Conservation (phyloP, 2,329 filamentous ascomycete species). For the Calonectria henricotiae region DNA sequence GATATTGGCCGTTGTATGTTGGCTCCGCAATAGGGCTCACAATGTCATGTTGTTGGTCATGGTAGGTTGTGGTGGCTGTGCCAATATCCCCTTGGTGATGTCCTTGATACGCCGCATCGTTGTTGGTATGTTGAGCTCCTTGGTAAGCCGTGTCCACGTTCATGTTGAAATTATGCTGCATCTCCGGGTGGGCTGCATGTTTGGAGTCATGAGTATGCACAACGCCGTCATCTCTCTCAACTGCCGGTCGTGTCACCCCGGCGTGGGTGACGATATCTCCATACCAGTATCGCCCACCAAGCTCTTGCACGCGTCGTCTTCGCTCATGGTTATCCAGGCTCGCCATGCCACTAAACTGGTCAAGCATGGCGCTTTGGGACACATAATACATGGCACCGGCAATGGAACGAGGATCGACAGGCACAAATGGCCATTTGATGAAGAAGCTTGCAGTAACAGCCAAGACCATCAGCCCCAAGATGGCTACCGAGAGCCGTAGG, state of each 20-base stretch:
- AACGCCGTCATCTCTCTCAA: constrained; percentile 50
- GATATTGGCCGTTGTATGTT: constrained; percentile 17
- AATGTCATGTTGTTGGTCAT: background rate
- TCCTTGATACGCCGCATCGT: background rate
- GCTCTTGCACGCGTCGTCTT: constrained; percentile 44
- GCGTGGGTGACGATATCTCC: constrained; percentile 45
- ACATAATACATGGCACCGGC: constrained; percentile 65
- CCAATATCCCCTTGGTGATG: background rate
- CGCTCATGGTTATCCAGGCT: constrained; percentile 45
- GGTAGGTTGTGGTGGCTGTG: background rate
- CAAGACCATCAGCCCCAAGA: constrained; percentile 63
- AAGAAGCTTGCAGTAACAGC: constrained; percentile 61
- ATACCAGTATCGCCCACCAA: constrained; percentile 49
- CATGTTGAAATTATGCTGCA: background rate
- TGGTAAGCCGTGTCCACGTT: constrained; percentile 21
- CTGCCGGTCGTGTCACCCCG: constrained; percentile 47
- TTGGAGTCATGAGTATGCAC: constrained; percentile 23
- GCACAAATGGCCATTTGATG: constrained; percentile 63
- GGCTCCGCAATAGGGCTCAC: constrained; percentile 6
- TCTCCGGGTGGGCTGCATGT: background rate
- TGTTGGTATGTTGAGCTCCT: background rate
- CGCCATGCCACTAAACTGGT: constrained; percentile 48
- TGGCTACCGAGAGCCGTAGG: constrained; percentile 58
- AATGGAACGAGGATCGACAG: constrained; percentile 65
- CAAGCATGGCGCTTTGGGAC: constrained; percentile 49